Conservation (phyloP, 345 rosid genomes). For the Syzygium aromaticum region DNA sequence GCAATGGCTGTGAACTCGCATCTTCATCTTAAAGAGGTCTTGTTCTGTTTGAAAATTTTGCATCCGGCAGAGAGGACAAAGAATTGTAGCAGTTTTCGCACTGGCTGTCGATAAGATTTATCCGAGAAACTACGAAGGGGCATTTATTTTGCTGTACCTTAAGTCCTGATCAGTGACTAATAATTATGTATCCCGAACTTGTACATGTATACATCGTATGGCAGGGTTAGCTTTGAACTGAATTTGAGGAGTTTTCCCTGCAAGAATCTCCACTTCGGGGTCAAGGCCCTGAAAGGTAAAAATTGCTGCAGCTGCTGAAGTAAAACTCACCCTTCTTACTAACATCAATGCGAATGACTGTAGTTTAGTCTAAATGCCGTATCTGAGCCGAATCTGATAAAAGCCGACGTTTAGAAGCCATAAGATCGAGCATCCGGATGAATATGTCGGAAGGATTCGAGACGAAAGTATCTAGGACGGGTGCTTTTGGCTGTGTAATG, state of each 20-base stretch:
- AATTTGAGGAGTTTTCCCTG: neutral
- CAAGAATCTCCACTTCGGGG: neutral
- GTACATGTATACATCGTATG: neutral
- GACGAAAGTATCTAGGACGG: neutral
- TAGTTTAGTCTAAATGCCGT: too few species aligned
- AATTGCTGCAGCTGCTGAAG: neutral
- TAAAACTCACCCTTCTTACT: too few species aligned
- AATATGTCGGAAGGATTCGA: neutral
- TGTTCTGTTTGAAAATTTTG: constrained; percentile 6
- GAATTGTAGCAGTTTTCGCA: neutral
- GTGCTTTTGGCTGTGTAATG: neutral
- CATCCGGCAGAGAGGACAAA: neutral
- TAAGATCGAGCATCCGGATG: too few species aligned
- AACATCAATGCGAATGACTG: too few species aligned
- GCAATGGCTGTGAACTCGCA: neutral
- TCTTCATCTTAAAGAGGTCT: neutral
- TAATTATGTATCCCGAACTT: neutral
- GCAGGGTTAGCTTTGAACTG: neutral
- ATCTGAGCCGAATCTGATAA: too few species aligned
- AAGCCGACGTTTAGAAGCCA: too few species aligned
- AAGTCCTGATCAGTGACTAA: neutral
- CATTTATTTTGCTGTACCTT: neutral
- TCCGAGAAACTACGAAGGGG: neutral
- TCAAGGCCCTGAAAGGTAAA: neutral
- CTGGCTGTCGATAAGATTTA: neutral